Evolutionary conservation across 1,139 yeast species (phyloP).

Genomic region (Blastobotrys malaysiensis): DNA sequence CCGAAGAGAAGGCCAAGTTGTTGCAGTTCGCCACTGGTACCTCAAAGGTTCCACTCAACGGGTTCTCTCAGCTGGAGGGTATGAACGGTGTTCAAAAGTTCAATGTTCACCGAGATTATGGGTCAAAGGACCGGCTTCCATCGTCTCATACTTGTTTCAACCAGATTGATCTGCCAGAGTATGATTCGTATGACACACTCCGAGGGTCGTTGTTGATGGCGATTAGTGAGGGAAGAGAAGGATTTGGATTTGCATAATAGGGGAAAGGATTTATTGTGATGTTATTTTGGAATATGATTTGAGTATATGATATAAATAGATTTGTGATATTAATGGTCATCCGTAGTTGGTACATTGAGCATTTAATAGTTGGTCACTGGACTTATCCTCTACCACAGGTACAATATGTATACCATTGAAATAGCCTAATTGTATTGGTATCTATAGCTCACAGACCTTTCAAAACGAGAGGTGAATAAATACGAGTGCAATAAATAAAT

Average conservation of each 20-base stretch:
- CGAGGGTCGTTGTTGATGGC: constrained; percentile 79
- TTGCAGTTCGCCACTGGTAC: constrained; percentile 98
- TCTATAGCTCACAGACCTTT: no score
- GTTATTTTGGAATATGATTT: background rate
- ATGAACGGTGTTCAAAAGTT: constrained; percentile 84
- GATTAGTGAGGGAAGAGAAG: constrained; percentile 92
- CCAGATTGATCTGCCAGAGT: constrained; percentile 90
- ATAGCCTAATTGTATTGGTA: no score
- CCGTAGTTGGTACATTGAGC: background rate
- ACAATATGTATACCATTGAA: no score
- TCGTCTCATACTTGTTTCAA: constrained; percentile 96
- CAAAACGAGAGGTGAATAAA: background rate
- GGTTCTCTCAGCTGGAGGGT: constrained; percentile 86
- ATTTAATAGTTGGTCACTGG: background rate
- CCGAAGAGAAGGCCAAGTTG: constrained; percentile 89
- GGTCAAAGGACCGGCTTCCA: constrained; percentile 80
- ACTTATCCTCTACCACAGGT: background rate
- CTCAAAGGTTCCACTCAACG: constrained; percentile 90
- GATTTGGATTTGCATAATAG: constrained; percentile 76
- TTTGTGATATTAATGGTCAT: no score
- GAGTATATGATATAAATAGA: constrained; percentile 1
- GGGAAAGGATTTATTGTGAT: background rate
- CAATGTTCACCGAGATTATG: constrained; percentile 86
- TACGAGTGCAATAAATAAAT: background rate
- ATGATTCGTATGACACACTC: constrained; percentile 79